phyloP scores from a whole-genome alignment of 1,284 basidiomycete species.

The Puccinia polysora region DNA sequence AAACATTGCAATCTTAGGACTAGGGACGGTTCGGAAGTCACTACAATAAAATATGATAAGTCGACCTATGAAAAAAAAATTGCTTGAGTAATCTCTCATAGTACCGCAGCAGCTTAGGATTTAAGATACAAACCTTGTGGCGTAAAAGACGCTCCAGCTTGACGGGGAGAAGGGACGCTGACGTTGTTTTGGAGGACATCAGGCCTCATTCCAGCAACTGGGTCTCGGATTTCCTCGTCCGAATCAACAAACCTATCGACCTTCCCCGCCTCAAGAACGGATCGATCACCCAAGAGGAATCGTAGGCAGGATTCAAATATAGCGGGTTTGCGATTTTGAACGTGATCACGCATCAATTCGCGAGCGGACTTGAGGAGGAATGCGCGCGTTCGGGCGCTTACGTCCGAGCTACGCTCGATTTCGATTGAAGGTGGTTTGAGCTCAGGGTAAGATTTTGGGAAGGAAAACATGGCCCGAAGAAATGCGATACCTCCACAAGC shows the following conservation, averaged over 20 bases:
- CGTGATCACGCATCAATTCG: conserved; percentile 36
- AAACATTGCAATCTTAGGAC: conserved; percentile 3
- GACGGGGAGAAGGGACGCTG: conserved; percentile 37
- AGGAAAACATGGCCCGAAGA: conserved; percentile 82
- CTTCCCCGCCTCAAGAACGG: conserved; percentile 23
- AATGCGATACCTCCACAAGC: conserved; percentile 67
- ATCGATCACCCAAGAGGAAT: conserved; percentile 40
- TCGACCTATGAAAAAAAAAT: conserved; percentile 14
- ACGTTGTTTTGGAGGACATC: conserved; percentile 40
- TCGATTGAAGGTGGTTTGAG: conserved; percentile 41
- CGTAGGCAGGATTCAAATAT: conserved; percentile 37
- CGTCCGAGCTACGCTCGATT: conserved; percentile 35
- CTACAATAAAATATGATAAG: conserved; percentile 39
- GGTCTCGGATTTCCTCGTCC: conserved; percentile 37
- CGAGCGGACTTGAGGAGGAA: conserved; percentile 41
- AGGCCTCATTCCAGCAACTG: conserved; percentile 21
- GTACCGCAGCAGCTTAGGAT: neutral
- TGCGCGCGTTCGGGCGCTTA: conserved; percentile 38
- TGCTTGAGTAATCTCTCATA: conserved; percentile 19
- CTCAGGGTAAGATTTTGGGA: conserved; percentile 73
- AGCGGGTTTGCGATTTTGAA: conserved; percentile 24
- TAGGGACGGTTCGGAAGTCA: conserved; percentile 4
- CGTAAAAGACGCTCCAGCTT: conserved; percentile 27
- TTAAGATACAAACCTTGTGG: conserved; percentile 26
- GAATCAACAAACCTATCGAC: conserved; percentile 35